Base-by-base conservation (phyloP, 1,284 basidiomycete genomes). In the Nidula niveotomentosa region DNA sequence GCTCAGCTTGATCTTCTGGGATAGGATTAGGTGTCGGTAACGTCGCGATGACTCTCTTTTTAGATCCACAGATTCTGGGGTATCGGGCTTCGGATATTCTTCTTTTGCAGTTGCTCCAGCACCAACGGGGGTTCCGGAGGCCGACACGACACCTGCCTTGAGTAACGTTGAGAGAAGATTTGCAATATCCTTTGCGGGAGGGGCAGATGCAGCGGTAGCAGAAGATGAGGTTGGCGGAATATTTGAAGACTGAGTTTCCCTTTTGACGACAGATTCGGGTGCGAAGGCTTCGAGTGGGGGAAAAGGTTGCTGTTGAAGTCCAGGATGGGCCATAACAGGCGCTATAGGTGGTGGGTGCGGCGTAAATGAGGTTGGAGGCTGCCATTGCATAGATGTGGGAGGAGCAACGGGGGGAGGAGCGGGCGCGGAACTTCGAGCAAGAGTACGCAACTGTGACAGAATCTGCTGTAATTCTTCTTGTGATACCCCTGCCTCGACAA, bases 391-490 rank as follows among this genome's bases (percentile, higher is more conserved):
- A 36, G 52, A 36, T n/a, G 65, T 58, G 34, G 67, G 52, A 7
- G 70, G 64, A 8, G 69, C 58, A n/a, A 67, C 65, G 12, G 69
- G 66, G 39, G 68, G 66, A 7, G 70, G 66, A 39, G 63, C 52
- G 17, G 74, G 65, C 41, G 73, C 63, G 52, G 73, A 70, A 56
- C 76, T 70, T 51, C 83, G 80, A 30, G 85, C 79, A 15, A 94
- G 73, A 35, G 80, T 78, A 37, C 90, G 86, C 6, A 96, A 70
- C 65, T 94, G 92, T 36, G 74, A 70, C 0, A 94, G 78, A 53
- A 96, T 95, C 65, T 93, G 90, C 43, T 79, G 78, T 33, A 96
- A 76, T 65, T 96, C 91, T 30, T 85, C 83, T 62, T 90, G 86
- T 1, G 91, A 91, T 13, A 95, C 86, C 12, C 90, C 88, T 1